Evolutionary conservation across 75 land plant species (phyloP).

Genomic region (Larix kaempferi): DNA sequence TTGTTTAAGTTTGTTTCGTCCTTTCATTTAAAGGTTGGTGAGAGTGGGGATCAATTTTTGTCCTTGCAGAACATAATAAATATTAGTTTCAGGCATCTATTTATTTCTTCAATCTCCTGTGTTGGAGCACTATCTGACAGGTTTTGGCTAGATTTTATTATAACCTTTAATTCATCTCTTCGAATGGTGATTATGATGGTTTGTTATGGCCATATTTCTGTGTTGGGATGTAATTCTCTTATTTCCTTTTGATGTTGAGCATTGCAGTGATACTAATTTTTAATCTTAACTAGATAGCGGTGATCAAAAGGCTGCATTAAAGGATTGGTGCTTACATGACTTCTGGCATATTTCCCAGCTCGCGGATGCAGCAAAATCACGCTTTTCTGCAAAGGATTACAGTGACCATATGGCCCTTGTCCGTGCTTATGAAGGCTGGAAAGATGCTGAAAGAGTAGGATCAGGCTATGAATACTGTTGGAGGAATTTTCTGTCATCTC

Average conservation of each 20-base stretch:
- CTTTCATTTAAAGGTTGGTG: not conserved
- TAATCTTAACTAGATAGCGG: not conserved
- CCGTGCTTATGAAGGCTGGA: constrained; percentile 96
- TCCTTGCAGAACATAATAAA: not conserved
- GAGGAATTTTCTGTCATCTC: constrained; percentile 90
- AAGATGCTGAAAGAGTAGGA: constrained; percentile 82
- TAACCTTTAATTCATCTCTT: not conserved
- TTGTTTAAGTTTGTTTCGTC: not conserved
- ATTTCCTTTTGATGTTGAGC: not conserved
- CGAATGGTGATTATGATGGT: not conserved
- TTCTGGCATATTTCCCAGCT: constrained; percentile 30
- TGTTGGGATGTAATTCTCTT: not conserved
- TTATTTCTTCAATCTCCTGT: not conserved
- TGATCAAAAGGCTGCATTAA: not conserved
- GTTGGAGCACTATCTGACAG: not conserved
- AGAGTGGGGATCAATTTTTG: not conserved
- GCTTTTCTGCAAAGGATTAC: constrained; percentile 84
- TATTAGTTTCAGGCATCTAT: not conserved
- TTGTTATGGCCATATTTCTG: not conserved
- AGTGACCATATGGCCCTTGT: constrained; percentile 99
- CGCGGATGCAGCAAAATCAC: constrained; percentile 82
- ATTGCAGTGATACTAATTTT: not conserved
- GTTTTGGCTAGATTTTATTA: not conserved
- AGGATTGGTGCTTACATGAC: not conserved
- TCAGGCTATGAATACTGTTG: constrained; percentile 87